Evolutionary conservation across 2,329 filamentous ascomycete genomes (phyloP), one percentile per base, ranked within the genome.

Genomic region (Penicillium sp.): DNA sequence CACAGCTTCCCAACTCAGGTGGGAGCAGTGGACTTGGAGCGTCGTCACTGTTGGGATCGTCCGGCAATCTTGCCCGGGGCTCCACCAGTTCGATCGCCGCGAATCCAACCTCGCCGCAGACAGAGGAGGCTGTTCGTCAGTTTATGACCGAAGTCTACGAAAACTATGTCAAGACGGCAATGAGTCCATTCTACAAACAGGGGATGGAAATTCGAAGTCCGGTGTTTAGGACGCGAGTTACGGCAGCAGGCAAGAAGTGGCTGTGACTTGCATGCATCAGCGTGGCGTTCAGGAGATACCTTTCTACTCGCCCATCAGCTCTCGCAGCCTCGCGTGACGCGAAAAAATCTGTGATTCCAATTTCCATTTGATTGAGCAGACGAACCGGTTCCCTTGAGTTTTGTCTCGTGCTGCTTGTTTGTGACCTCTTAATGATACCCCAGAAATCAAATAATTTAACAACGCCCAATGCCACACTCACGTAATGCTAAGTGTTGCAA

Each of bases 71-170:
- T 7, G 60, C 62, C 9, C 63, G 67, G 24, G 60, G 82, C 39
- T 81, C 79, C 13, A 83, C 80, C 52, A 84, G 85, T n/a, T 83
- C 83, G 36, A 85, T 89, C 49, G 85, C 82, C 47, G 84, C 85
- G 57, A 96, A 95, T 68, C 91, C 91, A 0, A 91, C 85, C 3
- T 87, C 85, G 50, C 85, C 89, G 5, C 88, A 91, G 66, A 95
- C 91, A 4, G 93, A 98, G 72, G 93, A 98, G 73, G 91, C 93
- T 4, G 87, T 97, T 60, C 84, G 89, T 66, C 88, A 88, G 70
- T 98, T 97, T 74, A 95, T 98, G 74, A 78, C 80, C 12, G 93
- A 98, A 66, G 87, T 96, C 9, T 97, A 96, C 72, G 93, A 98
- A 72, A 89, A 84, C 58, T 98, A 91, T 85, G 82, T 95, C 56